A percentile compares a stretch with the other conserved stretches of the same genome.
These are phyloP conservation scores for Pleurotus ostreatus DNA, from an alignment of 768 basidiomycete species.

Conservation along the genomic window DNA sequence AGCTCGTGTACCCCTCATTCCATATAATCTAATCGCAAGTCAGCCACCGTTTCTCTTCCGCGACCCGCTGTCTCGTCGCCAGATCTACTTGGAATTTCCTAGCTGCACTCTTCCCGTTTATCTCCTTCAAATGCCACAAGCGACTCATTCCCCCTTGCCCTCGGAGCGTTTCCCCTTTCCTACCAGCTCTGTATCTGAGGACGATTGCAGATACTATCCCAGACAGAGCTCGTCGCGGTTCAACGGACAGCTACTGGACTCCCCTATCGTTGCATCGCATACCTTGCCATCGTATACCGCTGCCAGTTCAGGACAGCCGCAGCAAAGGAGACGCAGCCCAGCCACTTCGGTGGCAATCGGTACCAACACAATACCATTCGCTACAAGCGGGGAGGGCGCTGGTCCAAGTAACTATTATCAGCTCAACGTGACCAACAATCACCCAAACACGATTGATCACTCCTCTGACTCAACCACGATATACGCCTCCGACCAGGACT, in stretches of 20 bases:
- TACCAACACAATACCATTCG: not conserved
- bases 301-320: not conserved
- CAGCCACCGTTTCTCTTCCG: constrained; percentile 1
- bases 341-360: not conserved
- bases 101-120: not conserved
- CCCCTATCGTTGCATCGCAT: not conserved
- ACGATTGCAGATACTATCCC: not conserved
- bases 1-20: not conserved
- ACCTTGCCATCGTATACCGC: not conserved
- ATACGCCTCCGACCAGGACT: no score
- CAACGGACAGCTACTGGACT: not conserved
- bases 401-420: not conserved
- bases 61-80: not conserved
- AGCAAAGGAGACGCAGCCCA: not conserved
- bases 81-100: not conserved
- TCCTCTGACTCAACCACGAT: no score
- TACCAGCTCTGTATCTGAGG: not conserved
- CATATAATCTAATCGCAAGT: constrained; percentile 4
- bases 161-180: not conserved
- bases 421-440: no score
- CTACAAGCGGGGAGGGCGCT: not conserved
- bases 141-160: not conserved
- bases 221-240: not conserved
- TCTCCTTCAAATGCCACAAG: not conserved
- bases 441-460: no score